Percentiles rank a stretch among this genome's conserved stretches.
phyloP scores from a whole-genome alignment of 177 flowering plant genomes.

The Telopea speciosissima region DNA sequence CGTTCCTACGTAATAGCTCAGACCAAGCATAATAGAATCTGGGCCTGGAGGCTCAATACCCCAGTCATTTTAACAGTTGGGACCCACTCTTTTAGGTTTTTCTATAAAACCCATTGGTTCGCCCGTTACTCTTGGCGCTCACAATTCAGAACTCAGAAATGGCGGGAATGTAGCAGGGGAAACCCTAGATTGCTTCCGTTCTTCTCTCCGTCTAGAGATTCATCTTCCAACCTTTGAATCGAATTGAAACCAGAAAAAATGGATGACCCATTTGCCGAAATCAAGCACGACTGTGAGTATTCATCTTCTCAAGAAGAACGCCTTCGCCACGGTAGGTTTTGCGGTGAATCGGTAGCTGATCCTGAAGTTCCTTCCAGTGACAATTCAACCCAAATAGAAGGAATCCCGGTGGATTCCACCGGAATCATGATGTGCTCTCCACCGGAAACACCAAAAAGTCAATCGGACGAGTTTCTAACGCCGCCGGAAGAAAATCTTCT shows the following conservation, averaged over 20 bases:
- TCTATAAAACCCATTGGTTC: no score
- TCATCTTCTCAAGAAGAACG: conserved; percentile 20
- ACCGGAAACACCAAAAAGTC: conserved; percentile 13
- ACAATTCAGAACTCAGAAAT: no score
- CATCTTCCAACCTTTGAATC: neutral
- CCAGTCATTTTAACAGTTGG: no score
- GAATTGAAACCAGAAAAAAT: neutral
- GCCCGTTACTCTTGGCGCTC: no score
- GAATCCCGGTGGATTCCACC: conserved; percentile 12
- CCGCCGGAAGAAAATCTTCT: conserved; percentile 23
- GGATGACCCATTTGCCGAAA: conserved; percentile 3
- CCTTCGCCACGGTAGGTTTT: conserved; percentile 5
- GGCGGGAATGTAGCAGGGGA: neutral
- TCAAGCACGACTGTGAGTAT: neutral
- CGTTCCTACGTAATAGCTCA: no score
- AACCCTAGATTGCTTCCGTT: neutral
- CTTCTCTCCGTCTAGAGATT: no score
- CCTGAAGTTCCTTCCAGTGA: neutral
- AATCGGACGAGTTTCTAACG: conserved; percentile 23
- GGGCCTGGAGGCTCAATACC: no score
- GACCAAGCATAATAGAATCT: no score
- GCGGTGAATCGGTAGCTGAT: conserved; percentile 7
- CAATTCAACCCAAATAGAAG: conserved; percentile 3
- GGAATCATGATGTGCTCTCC: conserved; percentile 28
- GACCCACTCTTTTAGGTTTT: no score